Evolutionary conservation across 129 eudicot genomes (phyloP).

Genomic region (Escallonia herrerae): DNA sequence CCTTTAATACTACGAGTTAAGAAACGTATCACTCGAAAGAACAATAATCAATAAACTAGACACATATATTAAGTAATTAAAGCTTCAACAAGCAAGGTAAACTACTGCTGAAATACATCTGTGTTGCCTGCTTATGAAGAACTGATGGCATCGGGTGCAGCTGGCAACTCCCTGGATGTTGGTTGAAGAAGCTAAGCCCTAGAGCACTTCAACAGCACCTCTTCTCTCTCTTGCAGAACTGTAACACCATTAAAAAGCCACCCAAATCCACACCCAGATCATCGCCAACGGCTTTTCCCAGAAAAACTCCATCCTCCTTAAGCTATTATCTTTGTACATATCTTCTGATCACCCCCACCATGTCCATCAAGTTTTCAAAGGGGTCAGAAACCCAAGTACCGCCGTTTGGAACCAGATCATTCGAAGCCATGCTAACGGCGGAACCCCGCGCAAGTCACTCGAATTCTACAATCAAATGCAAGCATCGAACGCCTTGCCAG

Average conservation of each 20-base stretch:
- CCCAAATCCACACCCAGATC: conserved; percentile 55
- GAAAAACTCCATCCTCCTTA: conserved; percentile 41
- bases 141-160: neutral
- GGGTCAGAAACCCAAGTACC: conserved; percentile 43
- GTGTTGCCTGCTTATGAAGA: too few relatives aligned
- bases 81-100: too few relatives aligned
- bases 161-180: conserved; percentile 18
- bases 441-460: conserved; percentile 26
- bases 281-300: conserved; percentile 39
- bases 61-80: too few relatives aligned
- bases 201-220: conserved; percentile 36
- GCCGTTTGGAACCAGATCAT: conserved; percentile 68
- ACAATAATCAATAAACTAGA: too few relatives aligned
- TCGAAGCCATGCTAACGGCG: conserved; percentile 31
- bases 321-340: conserved; percentile 36
- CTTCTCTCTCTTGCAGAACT: conserved; percentile 36
- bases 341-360: conserved; percentile 25
- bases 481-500: conserved; percentile 18
- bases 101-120: too few relatives aligned
- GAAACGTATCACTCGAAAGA: too few relatives aligned
- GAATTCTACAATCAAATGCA: conserved; percentile 36
- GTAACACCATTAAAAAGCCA: conserved; percentile 27
- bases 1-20: too few relatives aligned
- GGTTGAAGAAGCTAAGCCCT: conserved; percentile 17
- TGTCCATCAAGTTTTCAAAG: conserved; percentile 41